Base-by-base conservation (phyloP, 106 monocot genomes). In the Acorus gramineus region DNA sequence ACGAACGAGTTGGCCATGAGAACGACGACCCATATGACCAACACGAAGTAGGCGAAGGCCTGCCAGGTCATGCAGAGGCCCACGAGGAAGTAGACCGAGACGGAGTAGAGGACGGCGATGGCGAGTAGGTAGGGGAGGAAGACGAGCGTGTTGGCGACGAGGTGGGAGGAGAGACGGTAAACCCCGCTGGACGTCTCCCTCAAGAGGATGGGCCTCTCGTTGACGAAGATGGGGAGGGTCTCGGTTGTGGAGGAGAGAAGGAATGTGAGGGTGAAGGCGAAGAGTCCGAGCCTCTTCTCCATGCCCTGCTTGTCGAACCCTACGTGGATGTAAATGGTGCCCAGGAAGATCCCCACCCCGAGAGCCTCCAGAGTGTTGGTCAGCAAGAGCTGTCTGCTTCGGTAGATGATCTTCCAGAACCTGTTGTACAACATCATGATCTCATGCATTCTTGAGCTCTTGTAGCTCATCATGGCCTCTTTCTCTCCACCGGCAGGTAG, bases 221-320 rank as follows among this genome's bases (percentile, higher is more conserved):
- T 60, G 42, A 87, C 87, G 78, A 96, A 96, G 52, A 85, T 90
- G 5, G 96, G 96, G 42, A 96, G 86, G 8, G 96, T 78, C 70
- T 96, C 96, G 3, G 87, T 91, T 44, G 96, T 96, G 59, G 96
- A 78, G 11, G 96, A 87, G 71, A 96, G 82, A 55, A 96, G 90
- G 66, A 96, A 96, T 11, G 87, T 96, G 13, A 96, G 79, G 9
- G 91, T 91, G 96, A 91, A 96, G 69, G 91, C 96, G 74, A 96
- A 91, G 65, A 96, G 80, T 7, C 96, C 96, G 3, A 91, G 74
- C 8, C 96, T 63, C 68, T 96, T 96, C 55, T 80, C 73, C 55
- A 79, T 74, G 42, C 96, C 96, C 49, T 70, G 73, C 60, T 80
- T 79, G 61, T 74, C 79, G 76, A 82, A 79, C 14, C 77, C 72